Base-by-base conservation (phyloP, 148 eudicot species). In the Linanthus parryae region DNA sequence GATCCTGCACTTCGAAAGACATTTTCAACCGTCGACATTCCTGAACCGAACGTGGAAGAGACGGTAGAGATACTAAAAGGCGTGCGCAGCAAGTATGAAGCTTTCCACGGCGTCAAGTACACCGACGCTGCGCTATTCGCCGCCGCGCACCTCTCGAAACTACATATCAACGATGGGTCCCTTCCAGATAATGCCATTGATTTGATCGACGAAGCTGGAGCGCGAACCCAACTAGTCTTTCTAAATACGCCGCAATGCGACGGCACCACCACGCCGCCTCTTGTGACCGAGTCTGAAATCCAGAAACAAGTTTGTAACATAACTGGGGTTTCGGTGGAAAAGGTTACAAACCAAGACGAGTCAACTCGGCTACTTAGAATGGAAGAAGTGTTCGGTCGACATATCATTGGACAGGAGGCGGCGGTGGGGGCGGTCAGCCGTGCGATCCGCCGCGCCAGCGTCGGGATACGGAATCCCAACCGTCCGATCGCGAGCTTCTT, bases 191-290 rank as follows among this genome's bases (percentile, higher is more conserved):
- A 59, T 39, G 65, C 71, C 2, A 66, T 66, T 34, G 65, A 66
- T 45, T 49, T 66, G 19, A 59, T 66, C 6, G 71, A 59, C 40
- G 71, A 66, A 41, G 54, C 70, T 10, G 64, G 70, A 45, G n/a
- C n/a, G n/a, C n/a, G n/a, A n/a, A 35, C 70, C 7, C 44, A 17
- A 15, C 30, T 53, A 20, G 33, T 35, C 13, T 4, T 52, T n/a
- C 52, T 22, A 20, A 44, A 54, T n/a, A 24, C 33, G 3, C 17
- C 24, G 16, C 2, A 13, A 35, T 4, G 29, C 21, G 35, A 5
- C 35, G n/a, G n/a, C n/a, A n/a, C n/a, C n/a, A n/a, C n/a, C n/a
- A n/a, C n/a, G n/a, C n/a, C n/a, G n/a, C n/a, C n/a, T 7, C 18
- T 49, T 7, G 65, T 61, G 31, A 52, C 57, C 8, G 41, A 61